Percentiles rank a stretch among this genome's conserved stretches.
Conservation (phyloP, 2,329 filamentous ascomycete species). For the Arthrinium phaeospermum region DNA sequence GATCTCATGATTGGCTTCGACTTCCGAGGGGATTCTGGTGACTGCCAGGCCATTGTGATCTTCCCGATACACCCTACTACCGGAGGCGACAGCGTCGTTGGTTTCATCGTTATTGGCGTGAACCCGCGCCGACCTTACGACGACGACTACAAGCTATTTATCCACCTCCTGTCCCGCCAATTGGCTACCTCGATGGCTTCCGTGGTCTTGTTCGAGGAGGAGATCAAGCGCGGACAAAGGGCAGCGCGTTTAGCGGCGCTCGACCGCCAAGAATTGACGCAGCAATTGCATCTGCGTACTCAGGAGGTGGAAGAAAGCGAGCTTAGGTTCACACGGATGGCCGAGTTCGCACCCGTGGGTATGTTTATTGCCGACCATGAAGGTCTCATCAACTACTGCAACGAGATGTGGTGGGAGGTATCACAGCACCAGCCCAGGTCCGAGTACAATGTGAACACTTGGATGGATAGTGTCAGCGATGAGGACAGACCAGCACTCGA, state of each 20-base stretch:
- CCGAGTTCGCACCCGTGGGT: conserved; percentile 81
- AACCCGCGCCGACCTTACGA: conserved; percentile 82
- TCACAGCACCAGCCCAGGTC: conserved; percentile 66
- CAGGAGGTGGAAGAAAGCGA: conserved; percentile 71
- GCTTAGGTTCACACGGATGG: conserved; percentile 82
- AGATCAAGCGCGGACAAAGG: conserved; percentile 75
- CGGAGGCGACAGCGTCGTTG: conserved; percentile 72
- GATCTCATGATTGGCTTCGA: conserved; percentile 70
- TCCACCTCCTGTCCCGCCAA: conserved; percentile 76
- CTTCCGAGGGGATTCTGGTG: conserved; percentile 74
- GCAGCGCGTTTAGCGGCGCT: conserved; percentile 77
- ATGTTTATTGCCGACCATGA: conserved; percentile 81
- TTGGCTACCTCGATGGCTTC: conserved; percentile 81
- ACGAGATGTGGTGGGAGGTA: conserved; percentile 79
- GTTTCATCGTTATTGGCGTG: conserved; percentile 79
- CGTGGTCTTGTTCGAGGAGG: conserved; percentile 82
- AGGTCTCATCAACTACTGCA: conserved; percentile 78
- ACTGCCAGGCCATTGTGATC: conserved; percentile 73
- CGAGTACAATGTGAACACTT: conserved; percentile 63
- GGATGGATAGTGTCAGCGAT: conserved; percentile 74
- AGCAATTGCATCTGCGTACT: conserved; percentile 72
- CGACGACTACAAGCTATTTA: conserved; percentile 79
- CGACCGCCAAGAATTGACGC: conserved; percentile 77
- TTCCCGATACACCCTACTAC: conserved; percentile 81
- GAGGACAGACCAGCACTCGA: conserved; percentile 68